Base-by-base conservation (phyloP, 2,329 filamentous ascomycete genomes). In the Dothiorella sarmentorum region DNA sequence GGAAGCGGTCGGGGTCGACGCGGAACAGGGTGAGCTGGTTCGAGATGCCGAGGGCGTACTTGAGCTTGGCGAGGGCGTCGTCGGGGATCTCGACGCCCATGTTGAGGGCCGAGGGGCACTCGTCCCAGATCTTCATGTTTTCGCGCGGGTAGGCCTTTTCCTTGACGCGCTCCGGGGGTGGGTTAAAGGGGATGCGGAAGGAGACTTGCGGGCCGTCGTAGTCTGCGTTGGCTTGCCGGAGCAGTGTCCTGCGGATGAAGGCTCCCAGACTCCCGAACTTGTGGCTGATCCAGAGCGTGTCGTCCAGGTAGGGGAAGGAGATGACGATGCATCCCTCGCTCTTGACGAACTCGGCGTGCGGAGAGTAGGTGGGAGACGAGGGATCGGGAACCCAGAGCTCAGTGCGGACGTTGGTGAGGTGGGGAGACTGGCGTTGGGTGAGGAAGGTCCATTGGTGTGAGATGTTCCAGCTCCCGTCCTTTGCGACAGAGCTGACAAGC, bases 311-410 rank as follows among this genome's bases (percentile, higher is more conserved):
- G 1, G 87, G 86, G 65, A 91, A 92, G 15, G 82, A 81, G 55
- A 90, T 68, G 31, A 90, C 78, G 26, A 91, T 69, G 67, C 86
- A 89, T 1, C 84, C 80, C 20, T 82, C 81, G 60, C 78, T 79
- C 60, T 76, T 74, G 9, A 79, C 75, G 69, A 77, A 78, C 56
- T 82, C 80, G 10, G 71, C 70, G 31, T 80, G 75, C 47, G 74
- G 66, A 15, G 73, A 75, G 62, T 84, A 81, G 2, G 78, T 76
- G 60, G 77, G 76, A 31, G 81, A 79, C 62, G 79, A 76, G 47
- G 80, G 74, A 71, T 90, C 87, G 0, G 88, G 88, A 24, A 87
- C 72, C 87, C 87, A 92, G n/a, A 87, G 73, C 64, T 85, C 79
- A 0, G 82, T 80, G 59, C 78, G 80, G 52, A 97, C 80, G 45